These are phyloP conservation scores for Coemansia sp. DNA, from an alignment of 192 early-diverging fungal genomes.

Conservation along the genomic window DNA sequence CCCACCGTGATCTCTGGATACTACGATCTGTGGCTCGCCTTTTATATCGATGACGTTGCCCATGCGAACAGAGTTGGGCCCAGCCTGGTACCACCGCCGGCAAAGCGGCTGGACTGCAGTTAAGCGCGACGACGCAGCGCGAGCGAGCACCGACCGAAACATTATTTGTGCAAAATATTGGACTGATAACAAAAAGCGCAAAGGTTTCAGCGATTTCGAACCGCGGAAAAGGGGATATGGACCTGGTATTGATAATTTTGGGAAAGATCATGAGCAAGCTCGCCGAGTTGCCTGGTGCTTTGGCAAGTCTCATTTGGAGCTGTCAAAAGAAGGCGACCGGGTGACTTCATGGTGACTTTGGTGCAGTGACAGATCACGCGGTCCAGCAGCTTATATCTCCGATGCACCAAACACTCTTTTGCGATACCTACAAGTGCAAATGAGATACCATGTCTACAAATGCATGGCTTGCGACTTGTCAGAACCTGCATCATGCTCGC, in stretches of 20 bases:
- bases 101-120: background rate
- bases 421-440: too few species aligned
- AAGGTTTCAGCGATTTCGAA: background rate
- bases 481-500: slow-evolving; percentile 1
- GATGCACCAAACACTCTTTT: too few species aligned
- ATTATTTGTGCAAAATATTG: background rate
- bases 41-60: slow-evolving; percentile 71
- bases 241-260: background rate
- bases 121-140: background rate
- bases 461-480: background rate
- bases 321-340: background rate
- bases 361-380: background rate
- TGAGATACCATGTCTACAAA: background rate
- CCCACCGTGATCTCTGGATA: slow-evolving; percentile 62
- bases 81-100: slow-evolving; percentile 37
- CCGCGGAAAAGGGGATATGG: background rate
- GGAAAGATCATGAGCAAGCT: background rate
- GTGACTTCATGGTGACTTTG: background rate
- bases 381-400: background rate
- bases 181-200: background rate
- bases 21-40: slow-evolving; percentile 66
- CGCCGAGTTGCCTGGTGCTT: background rate
- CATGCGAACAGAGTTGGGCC: slow-evolving; percentile 53
- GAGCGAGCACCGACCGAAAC: background rate
- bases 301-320: too few species aligned